Evolutionary conservation across 208 protist species (phyloP), one percentile per base, ranked within the genome.

Genomic region (Phytomonas serpens): DNA sequence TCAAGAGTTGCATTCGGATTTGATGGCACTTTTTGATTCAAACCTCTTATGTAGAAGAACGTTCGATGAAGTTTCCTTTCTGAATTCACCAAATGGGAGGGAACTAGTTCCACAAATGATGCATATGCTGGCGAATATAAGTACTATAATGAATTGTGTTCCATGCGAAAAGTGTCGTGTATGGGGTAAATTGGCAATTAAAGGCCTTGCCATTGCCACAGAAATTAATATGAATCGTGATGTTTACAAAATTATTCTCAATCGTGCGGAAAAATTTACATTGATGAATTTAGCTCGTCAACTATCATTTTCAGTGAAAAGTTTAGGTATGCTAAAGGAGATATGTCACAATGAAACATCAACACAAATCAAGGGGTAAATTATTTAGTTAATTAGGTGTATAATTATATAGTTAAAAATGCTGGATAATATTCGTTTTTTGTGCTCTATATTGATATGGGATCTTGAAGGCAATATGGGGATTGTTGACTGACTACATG

Each of bases 111-210:
- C 83, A 4, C 76, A 90, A 80, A 95, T 97, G 78, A 89, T 87
- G 74, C 37, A 30, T 9, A 83, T 90, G 64, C 83, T 97, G 75
- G 61, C 75, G 1, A 97, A 97, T 67, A 85, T 97, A 19, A 92
- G 87, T 36, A 81, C 38, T 23, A 66, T 97, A 47, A 96, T 97
- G 89, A 90, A 97, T 73, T 97, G 93, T 73, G 89, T 97, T 14
- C 85, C 88, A 6, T 97, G 93, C 81, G 90, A 97, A 73, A 97
- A 97, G 75, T 97, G 93, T 67, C 87, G 90, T 64, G 81, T 96
- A 27, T 97, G 92, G 91, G 93, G 92, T 9, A 97, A 97, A 71
- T 73, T 97, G 36, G 75, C 94, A 69, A 90, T 83, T 27, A 92
- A 90, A 68, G 93, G 92, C 31, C 77, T 97, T 47, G 79, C 85